Evolutionary conservation across 305 asterid genomes (phyloP).

Genomic region (Striga hermonthica): DNA sequence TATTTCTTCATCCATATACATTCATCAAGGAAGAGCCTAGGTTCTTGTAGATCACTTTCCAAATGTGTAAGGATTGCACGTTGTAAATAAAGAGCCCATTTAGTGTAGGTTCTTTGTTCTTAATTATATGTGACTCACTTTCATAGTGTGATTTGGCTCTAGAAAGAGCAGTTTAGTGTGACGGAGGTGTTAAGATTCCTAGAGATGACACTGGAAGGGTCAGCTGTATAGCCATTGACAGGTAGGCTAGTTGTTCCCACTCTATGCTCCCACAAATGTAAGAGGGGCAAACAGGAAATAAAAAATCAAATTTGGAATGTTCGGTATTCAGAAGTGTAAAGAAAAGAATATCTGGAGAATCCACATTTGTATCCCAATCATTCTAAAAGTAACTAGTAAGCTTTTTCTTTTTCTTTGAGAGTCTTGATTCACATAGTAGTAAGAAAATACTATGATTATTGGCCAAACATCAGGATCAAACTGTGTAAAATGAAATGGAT

Average conservation of each 20-base stretch:
- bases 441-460: too few species aligned
- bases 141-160: neutral
- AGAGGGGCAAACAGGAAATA: neutral
- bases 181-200: neutral
- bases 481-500: too few species aligned
- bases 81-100: neutral
- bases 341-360: neutral
- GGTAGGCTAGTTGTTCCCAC: neutral
- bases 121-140: neutral
- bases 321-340: neutral
- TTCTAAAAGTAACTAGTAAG: too few species aligned
- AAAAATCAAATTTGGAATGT: neutral
- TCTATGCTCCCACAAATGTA: neutral
- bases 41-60: neutral
- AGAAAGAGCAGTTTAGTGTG: neutral
- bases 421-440: too few species aligned
- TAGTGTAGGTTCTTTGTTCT: too few species aligned
- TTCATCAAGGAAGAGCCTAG: neutral
- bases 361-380: too few species aligned
- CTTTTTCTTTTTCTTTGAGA: too few species aligned
- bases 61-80: neutral
- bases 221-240: neutral
- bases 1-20: neutral
- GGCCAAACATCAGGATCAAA: too few species aligned
- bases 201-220: neutral